phyloP scores from a whole-genome alignment of 176 grass and related monocot species.

The Cenchrus fungigraminus region DNA sequence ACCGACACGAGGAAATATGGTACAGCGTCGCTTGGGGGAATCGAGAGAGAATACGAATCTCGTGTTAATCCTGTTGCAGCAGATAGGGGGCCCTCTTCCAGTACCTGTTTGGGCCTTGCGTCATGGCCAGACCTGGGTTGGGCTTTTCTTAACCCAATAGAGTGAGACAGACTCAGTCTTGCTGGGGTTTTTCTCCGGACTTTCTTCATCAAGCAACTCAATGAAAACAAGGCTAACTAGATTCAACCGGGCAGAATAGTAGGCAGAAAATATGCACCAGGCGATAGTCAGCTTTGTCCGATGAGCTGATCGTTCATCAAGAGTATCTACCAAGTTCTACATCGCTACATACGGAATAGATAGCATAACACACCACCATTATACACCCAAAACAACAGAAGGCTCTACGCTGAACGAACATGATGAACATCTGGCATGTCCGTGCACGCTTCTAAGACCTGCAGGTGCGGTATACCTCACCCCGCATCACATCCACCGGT shows the following conservation, averaged over 20 bases:
- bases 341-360: conserved; percentile 3
- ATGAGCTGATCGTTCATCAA: neutral
- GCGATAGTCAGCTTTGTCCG: neutral
- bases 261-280: neutral
- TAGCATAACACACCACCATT: neutral
- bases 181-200: neutral
- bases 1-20: neutral
- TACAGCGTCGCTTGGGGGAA: no score
- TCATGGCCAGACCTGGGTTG: neutral
- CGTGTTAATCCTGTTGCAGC: neutral
- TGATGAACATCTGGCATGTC: neutral
- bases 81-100: neutral
- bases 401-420: neutral
- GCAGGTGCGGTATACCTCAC: conserved; percentile 86
- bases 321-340: neutral
- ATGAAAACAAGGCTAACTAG: neutral
- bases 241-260: neutral
- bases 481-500: conserved; percentile 81
- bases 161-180: neutral
- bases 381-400: conserved; percentile 17
- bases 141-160: neutral
- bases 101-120: neutral
- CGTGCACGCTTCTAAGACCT: conserved; percentile 39
- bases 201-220: neutral
- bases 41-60: neutral